Evolutionary conservation across 805 yeast genomes (phyloP).

Genomic region (Saccharomycopsis babjevae): DNA sequence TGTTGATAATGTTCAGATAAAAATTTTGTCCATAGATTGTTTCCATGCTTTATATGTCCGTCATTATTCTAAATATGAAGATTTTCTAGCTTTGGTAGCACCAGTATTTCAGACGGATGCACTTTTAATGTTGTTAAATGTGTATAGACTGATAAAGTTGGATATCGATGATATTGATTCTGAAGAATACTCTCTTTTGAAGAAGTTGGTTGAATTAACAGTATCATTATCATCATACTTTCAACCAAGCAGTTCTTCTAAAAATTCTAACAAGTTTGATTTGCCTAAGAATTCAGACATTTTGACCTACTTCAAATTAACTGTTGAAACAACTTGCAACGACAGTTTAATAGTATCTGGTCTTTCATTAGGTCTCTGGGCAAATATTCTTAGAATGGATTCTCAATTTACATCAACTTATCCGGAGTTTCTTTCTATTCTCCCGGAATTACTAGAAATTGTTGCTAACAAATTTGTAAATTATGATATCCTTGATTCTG

Average conservation of each 20-base stretch:
- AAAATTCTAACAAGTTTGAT: constrained; percentile 20
- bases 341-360: constrained; percentile 87
- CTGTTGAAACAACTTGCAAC: constrained; percentile 71
- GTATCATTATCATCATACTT: constrained; percentile 77
- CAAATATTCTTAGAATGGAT: constrained; percentile 74
- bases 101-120: constrained; percentile 67
- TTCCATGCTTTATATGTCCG: constrained; percentile 82
- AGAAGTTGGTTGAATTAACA: constrained; percentile 88
- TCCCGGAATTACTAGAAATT: constrained; percentile 62
- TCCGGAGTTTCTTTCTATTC: constrained; percentile 25
- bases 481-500: constrained; percentile 59
- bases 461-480: constrained; percentile 72
- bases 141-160: constrained; percentile 44
- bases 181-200: constrained; percentile 65
- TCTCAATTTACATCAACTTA: constrained; percentile 35
- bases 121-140: constrained; percentile 53
- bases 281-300: constrained; percentile 50
- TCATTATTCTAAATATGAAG: constrained; percentile 50
- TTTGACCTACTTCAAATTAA: constrained; percentile 57
- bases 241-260: constrained; percentile 33
- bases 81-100: constrained; percentile 71
- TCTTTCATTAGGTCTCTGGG: constrained; percentile 88
- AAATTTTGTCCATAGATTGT: constrained; percentile 82
- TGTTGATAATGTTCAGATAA: constrained; percentile 52
- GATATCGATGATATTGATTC: constrained; percentile 72